These are phyloP conservation scores for Ophiocordyceps camponoti-rufipedis DNA, from an alignment of 2,329 filamentous ascomycete species.

Conservation along the genomic window DNA sequence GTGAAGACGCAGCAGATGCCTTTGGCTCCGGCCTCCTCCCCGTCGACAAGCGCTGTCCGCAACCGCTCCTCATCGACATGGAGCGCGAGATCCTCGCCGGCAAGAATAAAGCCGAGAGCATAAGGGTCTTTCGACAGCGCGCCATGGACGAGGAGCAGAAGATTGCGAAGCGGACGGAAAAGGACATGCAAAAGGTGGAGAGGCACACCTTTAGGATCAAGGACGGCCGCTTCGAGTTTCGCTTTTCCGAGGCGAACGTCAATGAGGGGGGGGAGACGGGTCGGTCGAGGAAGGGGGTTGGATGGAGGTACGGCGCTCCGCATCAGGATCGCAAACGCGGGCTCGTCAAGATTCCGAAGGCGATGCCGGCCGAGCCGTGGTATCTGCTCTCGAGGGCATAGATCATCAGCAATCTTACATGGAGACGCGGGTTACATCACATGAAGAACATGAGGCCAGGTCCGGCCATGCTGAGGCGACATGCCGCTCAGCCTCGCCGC, in stretches of 20 bases:
- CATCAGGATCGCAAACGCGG: slow-evolving; percentile 43
- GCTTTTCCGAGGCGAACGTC: slow-evolving; percentile 40
- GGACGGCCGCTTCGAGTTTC: slow-evolving; percentile 40
- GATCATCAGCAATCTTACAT: background rate
- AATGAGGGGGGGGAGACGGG: slow-evolving; percentile 37
- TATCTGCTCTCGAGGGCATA: slow-evolving; percentile 2
- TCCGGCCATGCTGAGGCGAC: no score
- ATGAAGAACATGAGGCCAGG: no score
- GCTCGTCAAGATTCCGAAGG: slow-evolving; percentile 49
- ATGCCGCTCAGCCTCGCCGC: no score
- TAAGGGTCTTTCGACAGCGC: slow-evolving; percentile 20
- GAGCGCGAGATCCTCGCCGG: slow-evolving; percentile 27
- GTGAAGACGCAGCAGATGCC: slow-evolving; percentile 45
- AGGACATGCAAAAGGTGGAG: slow-evolving; percentile 17
- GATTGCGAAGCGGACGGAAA: slow-evolving; percentile 15
- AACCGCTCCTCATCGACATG: slow-evolving; percentile 40
- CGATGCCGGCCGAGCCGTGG: slow-evolving; percentile 21
- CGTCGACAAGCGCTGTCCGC: slow-evolving; percentile 41
- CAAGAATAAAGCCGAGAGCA: slow-evolving; percentile 16
- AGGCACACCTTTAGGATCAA: slow-evolving; percentile 24
- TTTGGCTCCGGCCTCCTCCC: slow-evolving; percentile 43
- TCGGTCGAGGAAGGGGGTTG: slow-evolving; percentile 29
- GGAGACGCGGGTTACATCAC: no score
- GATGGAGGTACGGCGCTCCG: slow-evolving; percentile 47
- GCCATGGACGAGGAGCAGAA: slow-evolving; percentile 24